phyloP scores from a whole-genome alignment of 169 alveolate species.

The Cryptosporidium viatorum region DNA sequence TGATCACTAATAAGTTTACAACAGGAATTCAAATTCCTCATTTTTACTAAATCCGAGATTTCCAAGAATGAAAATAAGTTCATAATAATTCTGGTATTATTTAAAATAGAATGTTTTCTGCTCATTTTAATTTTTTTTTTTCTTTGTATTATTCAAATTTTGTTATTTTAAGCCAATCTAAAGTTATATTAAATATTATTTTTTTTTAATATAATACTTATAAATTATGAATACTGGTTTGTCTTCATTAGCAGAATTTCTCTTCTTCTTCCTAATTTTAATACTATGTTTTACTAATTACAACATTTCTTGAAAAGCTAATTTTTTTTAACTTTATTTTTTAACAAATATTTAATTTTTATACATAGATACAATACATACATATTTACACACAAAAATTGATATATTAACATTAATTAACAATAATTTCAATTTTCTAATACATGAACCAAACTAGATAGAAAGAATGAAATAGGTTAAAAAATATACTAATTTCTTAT shows the following conservation, averaged over 20 bases:
- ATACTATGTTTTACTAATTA: no score
- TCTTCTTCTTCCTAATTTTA: no score
- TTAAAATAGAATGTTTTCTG: conserved; percentile 5
- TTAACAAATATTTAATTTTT: no score
- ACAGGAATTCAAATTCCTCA: conserved; percentile 29
- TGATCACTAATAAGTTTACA: conserved; percentile 52
- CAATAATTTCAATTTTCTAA: no score
- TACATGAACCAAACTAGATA: not conserved
- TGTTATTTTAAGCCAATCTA: not conserved
- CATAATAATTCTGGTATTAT: conserved; percentile 56
- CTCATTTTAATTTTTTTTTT: not conserved
- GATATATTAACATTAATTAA: no score
- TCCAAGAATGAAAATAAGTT: conserved; percentile 49
- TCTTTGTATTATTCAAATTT: not conserved
- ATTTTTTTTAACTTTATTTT: no score
- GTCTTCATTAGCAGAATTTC: no score
- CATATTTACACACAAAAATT: not conserved
- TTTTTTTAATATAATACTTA: not conserved
- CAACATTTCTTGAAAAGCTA: no score
- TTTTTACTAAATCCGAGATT: conserved; percentile 24
- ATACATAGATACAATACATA: not conserved
- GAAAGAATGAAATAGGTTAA: no score
- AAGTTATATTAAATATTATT: no score
- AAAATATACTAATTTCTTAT: not conserved
- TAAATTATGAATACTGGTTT: no score